Conservation (phyloP, 2,329 filamentous ascomycete genomes). For the Alternaria sp. region DNA sequence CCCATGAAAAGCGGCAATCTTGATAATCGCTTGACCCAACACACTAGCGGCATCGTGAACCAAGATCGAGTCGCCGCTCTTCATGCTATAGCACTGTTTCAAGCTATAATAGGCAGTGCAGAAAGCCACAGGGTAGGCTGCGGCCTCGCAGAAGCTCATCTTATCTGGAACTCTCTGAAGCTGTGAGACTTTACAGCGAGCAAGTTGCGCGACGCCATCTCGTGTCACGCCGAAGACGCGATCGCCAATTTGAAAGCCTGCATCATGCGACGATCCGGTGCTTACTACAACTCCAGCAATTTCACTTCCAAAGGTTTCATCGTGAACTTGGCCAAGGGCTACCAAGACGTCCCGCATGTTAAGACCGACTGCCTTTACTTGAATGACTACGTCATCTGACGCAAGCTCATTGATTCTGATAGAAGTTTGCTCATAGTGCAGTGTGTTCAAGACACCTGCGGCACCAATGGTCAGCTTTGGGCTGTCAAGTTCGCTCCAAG, state of each 20-base stretch:
- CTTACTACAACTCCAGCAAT: constrained; percentile 27
- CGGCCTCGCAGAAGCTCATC: constrained; percentile 24
- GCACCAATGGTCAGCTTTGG: constrained; percentile 19
- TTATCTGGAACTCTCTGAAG: constrained; percentile 14
- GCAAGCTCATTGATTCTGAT: background rate
- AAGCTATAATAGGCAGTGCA: constrained; percentile 10
- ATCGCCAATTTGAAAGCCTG: constrained; percentile 13
- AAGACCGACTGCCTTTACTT: constrained; percentile 25
- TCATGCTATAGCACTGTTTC: background rate
- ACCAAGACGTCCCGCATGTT: constrained; percentile 30
- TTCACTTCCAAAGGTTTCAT: constrained; percentile 20
- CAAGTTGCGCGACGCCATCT: constrained; percentile 12
- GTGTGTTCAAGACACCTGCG: constrained; percentile 22
- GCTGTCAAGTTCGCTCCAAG: constrained; percentile 19
- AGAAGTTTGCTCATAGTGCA: constrained; percentile 22
- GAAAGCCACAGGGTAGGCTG: constrained; percentile 16
- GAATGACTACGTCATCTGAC: constrained; percentile 24
- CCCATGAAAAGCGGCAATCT: background rate
- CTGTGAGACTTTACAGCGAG: constrained; percentile 16
- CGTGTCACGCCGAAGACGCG: constrained; percentile 18
- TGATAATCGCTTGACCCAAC: constrained; percentile 6
- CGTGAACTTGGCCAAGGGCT: constrained; percentile 37
- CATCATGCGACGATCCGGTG: background rate
- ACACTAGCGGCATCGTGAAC: constrained; percentile 7
- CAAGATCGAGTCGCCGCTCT: constrained; percentile 1